Conservation (phyloP, 73 alveolate genomes). For the Paramecium sexaurelia region DNA sequence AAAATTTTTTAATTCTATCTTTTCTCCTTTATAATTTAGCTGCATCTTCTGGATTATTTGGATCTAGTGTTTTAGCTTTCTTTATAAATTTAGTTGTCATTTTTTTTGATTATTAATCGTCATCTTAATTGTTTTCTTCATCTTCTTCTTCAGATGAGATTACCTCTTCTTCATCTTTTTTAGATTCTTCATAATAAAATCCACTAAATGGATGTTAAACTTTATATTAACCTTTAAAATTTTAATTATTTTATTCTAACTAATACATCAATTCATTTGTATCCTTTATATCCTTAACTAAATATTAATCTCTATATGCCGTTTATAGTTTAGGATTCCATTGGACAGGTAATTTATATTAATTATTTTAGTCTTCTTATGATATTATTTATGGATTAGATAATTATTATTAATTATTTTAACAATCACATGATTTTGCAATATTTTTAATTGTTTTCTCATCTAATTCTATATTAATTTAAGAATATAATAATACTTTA, state of each 20-base stretch:
- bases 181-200: conserved; percentile 14
- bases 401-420: background rate
- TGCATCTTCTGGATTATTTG: conserved; percentile 57
- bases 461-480: background rate
- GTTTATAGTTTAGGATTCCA: conserved; percentile 41
- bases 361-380: background rate
- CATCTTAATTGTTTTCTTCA: background rate
- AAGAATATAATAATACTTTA: background rate
- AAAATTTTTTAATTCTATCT: conserved; percentile 80
- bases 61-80: conserved; percentile 60
- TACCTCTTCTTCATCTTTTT: background rate
- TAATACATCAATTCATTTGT: conserved; percentile 3
- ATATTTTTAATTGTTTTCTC: conserved; percentile 46
- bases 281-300: conserved; percentile 20
- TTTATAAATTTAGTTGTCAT: conserved; percentile 34
- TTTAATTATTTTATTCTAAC: conserved; percentile 29
- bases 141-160: conserved; percentile 3
- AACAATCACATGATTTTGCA: conserved; percentile 16
- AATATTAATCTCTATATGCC: conserved; percentile 30
- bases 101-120: background rate
- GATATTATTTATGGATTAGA: background rate
- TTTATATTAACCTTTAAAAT: conserved; percentile 31
- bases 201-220: background rate
- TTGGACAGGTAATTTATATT: background rate
- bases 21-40: conserved; percentile 60